phyloP scores from a whole-genome alignment of 352 stramenopile species.

The Phytophthora idaei region DNA sequence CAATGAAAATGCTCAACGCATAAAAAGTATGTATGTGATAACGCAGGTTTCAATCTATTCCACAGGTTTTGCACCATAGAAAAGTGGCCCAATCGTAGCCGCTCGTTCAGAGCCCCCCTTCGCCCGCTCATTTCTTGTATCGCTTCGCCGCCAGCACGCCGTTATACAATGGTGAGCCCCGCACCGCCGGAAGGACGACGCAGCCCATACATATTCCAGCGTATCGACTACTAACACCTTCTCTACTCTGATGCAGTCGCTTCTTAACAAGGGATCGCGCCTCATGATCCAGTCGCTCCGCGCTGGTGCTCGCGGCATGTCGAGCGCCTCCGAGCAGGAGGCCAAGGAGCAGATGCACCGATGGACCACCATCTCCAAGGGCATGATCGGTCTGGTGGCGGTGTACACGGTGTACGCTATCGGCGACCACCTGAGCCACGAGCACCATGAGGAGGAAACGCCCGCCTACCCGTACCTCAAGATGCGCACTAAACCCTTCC shows the following conservation, averaged over 20 bases:
- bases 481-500: conserved; percentile 88
- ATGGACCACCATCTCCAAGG: conserved; percentile 88
- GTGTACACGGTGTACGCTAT: conserved; percentile 68
- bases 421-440: conserved; percentile 60
- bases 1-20: conserved; percentile 12
- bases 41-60: not conserved
- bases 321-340: conserved; percentile 77
- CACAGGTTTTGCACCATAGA: conserved; percentile 14
- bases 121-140: conserved; percentile 39
- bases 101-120: conserved; percentile 25
- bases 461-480: conserved; percentile 85
- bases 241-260: conserved; percentile 39
- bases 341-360: conserved; percentile 88
- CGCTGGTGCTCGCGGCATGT: conserved; percentile 77
- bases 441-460: conserved; percentile 66
- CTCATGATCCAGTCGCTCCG: conserved; percentile 56
- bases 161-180: conserved; percentile 17
- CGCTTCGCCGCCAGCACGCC: conserved; percentile 20
- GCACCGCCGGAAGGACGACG: conserved; percentile 14
- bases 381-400: conserved; percentile 71
- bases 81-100: conserved; percentile 17
- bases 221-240: conserved; percentile 3
- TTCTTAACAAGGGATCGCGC: conserved; percentile 70
- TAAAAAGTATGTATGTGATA: conserved; percentile 9
- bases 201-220: not conserved